These are phyloP conservation scores for Leucocoprinus sp. DNA, from an alignment of 768 basidiomycete species.

Conservation along the genomic window DNA sequence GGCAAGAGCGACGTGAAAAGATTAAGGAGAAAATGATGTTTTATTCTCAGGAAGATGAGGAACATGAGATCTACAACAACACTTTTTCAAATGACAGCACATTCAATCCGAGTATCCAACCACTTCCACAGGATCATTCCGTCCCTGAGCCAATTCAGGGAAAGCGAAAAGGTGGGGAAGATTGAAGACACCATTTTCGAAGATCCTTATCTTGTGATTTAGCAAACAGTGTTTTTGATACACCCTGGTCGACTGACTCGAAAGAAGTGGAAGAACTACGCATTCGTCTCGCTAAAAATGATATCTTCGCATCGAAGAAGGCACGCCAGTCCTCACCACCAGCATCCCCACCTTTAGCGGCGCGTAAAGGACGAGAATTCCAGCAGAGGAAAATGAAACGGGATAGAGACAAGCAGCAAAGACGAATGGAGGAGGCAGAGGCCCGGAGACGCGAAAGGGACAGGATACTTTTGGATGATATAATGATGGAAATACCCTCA, in stretches of 20 bases:
- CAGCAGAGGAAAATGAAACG: constrained; percentile 8
- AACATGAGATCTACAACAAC: neutral
- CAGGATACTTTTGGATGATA: constrained; percentile 32
- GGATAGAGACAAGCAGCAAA: neutral
- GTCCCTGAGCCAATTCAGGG: constrained; percentile 21
- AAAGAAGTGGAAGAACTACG: constrained; percentile 5
- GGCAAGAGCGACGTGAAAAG: constrained; percentile 25
- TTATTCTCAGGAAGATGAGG: neutral
- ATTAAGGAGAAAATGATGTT: constrained; percentile 1
- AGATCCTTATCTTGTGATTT: neutral
- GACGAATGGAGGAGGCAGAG: constrained; percentile 20
- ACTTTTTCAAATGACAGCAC: neutral
- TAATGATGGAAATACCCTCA: constrained; percentile 29
- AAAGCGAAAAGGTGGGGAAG: constrained; percentile 43
- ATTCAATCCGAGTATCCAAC: constrained; percentile 15
- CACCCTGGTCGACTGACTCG: constrained; percentile 9
- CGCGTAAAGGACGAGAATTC: neutral
- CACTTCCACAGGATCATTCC: constrained; percentile 16
- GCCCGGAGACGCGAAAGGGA: constrained; percentile 31
- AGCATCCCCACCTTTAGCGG: neutral
- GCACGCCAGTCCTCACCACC: constrained; percentile 1
- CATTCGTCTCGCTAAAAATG: neutral
- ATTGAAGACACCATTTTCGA: neutral
- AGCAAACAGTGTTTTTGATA: constrained; percentile 2
- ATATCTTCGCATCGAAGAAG: constrained; percentile 1